phyloP scores from a whole-genome alignment of 495 filamentous ascomycete genomes.

The Penicillium pulvis region DNA sequence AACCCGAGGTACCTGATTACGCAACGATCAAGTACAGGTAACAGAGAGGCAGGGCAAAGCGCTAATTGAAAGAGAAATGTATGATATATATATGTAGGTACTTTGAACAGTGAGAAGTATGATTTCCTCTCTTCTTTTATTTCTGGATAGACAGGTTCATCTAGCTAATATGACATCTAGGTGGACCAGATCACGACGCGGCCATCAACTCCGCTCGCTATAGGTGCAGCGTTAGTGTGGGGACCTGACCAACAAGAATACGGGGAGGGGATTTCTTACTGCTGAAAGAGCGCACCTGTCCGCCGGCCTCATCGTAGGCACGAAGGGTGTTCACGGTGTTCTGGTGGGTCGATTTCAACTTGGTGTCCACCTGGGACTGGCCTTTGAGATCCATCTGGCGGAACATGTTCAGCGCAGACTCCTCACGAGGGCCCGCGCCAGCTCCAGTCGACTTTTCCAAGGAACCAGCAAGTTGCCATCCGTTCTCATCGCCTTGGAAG shows the following conservation, averaged over 20 bases:
- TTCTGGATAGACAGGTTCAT: background rate
- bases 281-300: conserved; percentile 75
- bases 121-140: background rate
- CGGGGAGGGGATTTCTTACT: conserved; percentile 59
- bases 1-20: background rate
- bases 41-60: background rate
- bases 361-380: conserved; percentile 83
- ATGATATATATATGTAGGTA: background rate
- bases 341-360: conserved; percentile 94
- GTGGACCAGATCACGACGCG: conserved; percentile 81
- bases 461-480: conserved; percentile 85
- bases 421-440: conserved; percentile 64
- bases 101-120: background rate
- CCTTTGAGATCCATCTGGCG: conserved; percentile 97
- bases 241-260: conserved; percentile 3
- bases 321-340: conserved; percentile 90
- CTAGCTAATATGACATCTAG: conserved; percentile 17
- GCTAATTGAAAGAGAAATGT: background rate
- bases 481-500: conserved; percentile 75
- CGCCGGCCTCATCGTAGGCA: conserved; percentile 66
- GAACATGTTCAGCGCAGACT: conserved; percentile 97
- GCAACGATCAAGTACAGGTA: too few species aligned
- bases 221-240: conserved; percentile 39
- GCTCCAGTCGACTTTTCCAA: conserved; percentile 65
- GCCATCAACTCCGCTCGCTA: conserved; percentile 92